Evolutionary conservation across 257 asterid genomes (phyloP), one percentile per base, ranked within the genome.

Genomic region (Gentiana straminea): DNA sequence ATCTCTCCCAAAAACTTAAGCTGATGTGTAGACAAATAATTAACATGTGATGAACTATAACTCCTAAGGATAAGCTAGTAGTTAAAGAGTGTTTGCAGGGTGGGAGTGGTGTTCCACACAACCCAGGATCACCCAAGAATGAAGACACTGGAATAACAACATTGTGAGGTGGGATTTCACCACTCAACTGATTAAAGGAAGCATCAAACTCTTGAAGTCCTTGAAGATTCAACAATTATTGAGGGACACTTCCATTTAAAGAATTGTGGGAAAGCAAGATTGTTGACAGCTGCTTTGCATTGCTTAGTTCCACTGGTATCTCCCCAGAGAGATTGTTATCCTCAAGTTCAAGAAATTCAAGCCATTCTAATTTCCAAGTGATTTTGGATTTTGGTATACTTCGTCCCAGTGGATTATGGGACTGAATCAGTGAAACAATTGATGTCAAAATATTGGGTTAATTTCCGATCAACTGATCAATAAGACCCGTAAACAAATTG

Each of bases 81-180:
- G 24, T 24, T 24, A 24, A 24, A 24, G 24, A 39, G 44, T 39
- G 72, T 53, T 73, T 77, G 64, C 90, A 83, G 38, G 79, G 76
- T 35, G 94, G 80, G 49, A 87, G 84, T 55, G 96, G 96, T 57
- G 68, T 51, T 47, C 96, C 96, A 72, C 94, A 84, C 69, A 87
- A 64, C 33, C 84, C 88, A 63, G 61, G 50, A 68, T 87, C 84
- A 24, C 78, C 75, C 34, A 24, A 39, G 59, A 87, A 84, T 0
- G 78, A 69, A 4, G 80, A 65, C 5, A 52, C 71, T 1, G 94
- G 81, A 11, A 87, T 62, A 7, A 6, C 52, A 2, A 51, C 45
- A 59, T 51, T 68, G 37, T 82, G 90, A 0, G 76, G 66, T 54
- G 96, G 96, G 41, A 87, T 84, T 51, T 35, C 45, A 49, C 96